Base-by-base conservation (phyloP, 148 eudicot species). In the Camellia granthamiana region DNA sequence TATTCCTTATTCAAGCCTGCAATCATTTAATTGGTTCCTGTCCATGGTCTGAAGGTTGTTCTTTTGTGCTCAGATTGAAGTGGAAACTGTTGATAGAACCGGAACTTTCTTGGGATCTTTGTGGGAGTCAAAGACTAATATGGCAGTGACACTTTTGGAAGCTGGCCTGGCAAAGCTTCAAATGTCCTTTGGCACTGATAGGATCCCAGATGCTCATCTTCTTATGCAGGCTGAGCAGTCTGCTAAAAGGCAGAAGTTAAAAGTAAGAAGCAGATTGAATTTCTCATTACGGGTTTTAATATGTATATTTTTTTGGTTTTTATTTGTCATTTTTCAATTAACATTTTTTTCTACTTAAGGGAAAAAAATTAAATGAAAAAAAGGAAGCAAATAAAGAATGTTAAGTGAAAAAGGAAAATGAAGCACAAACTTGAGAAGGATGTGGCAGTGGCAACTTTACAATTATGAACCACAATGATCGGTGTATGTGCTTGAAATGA, bases 101-200 rank as follows among this genome's bases (percentile, higher is more conserved):
- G 98, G 99, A 70, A 93, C 98, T 59, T 96, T 96, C 86, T 81
- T 96, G 83, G 99, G 99, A 65, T 90, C 95, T 70, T 87, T 96
- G 75, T 96, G 98, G 98, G 93, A 89, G 82, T 89, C 94, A 41
- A 91, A 77, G 81, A 90, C 84, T 65, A 96, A 96, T 70, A 80
- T 91, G 79, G 97, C 88, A 64, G 85, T 86, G 23, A 83, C 87
- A 19, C 89, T 96, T 71, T 81, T 96, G 55, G 92, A 96, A 87
- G 95, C 99, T 80, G 99, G 99, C 46, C 88, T 92, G 79, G 99
- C 99, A 38, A 93, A 82, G 86, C 86, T 93, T 82, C 98, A 93
- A 79, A 70, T 90, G 43, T 81, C 92, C 74, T 94, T 90, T 82
- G 93, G 93, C 76, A 64, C 83, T 60, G 97, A 96, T 80, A 87